These are phyloP conservation scores for Zalerion maritima DNA, from an alignment of 495 filamentous ascomycete species.

Conservation along the genomic window DNA sequence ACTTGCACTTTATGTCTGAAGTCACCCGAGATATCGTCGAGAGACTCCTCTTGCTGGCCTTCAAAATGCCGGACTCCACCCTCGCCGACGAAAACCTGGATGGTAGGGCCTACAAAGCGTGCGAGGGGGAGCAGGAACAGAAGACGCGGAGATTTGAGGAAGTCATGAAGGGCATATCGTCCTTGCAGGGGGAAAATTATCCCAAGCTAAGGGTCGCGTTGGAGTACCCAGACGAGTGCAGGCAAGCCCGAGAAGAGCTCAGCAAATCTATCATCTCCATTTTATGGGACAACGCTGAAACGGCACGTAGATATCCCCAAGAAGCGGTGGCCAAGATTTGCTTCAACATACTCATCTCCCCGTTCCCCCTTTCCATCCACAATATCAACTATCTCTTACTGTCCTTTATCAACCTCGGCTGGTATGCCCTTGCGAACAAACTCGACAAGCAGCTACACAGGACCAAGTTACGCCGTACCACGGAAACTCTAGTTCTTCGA, in stretches of 20 bases:
- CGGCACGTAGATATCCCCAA: conserved; percentile 4
- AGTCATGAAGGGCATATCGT: conserved; percentile 5
- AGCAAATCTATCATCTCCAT: conserved; percentile 5
- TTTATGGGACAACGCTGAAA: conserved; percentile 1
- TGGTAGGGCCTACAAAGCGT: neutral
- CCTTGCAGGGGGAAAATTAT: conserved; percentile 3
- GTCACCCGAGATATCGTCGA: neutral
- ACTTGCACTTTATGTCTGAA: neutral
- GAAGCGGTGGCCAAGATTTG: conserved; percentile 43
- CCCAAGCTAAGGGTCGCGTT: conserved; percentile 5
- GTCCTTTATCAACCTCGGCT: conserved; percentile 36
- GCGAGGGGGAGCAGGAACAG: neutral
- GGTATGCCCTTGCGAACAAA: conserved; percentile 35
- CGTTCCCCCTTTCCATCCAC: conserved; percentile 39
- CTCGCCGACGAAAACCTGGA: neutral
- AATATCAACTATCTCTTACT: conserved; percentile 55
- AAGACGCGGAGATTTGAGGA: conserved; percentile 6
- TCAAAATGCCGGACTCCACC: neutral
- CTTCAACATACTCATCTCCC: conserved; percentile 46
- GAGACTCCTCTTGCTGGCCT: conserved; percentile 3
- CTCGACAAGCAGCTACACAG: conserved; percentile 36
- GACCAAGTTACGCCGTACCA: conserved; percentile 35
- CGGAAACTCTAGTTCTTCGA: conserved; percentile 35
- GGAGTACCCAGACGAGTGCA: conserved; percentile 1
- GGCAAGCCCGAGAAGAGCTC: conserved; percentile 4